These are phyloP conservation scores for Coelastrella sp. DNA, from an alignment of 139 green algal species.

Conservation along the genomic window DNA sequence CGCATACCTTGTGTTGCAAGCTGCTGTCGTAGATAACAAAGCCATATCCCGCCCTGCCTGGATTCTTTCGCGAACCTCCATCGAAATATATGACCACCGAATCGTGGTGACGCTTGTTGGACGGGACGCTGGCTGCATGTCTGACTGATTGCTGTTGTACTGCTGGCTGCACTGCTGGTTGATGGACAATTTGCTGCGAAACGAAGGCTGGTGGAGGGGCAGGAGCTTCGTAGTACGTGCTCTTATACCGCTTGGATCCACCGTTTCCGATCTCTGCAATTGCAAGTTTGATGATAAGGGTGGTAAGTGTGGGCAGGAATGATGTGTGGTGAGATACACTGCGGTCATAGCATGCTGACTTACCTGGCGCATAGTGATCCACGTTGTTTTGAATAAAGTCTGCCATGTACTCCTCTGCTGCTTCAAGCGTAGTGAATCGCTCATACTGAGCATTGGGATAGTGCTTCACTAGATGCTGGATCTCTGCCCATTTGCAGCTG, in stretches of 20 bases:
- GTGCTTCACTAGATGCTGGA: not conserved
- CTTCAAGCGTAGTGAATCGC: not conserved
- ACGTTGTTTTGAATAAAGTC: too few species aligned
- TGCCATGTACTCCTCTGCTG: constrained; percentile 12
- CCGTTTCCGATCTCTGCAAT: not conserved
- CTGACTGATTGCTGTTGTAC: not conserved
- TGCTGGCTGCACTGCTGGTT: not conserved
- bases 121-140: not conserved
- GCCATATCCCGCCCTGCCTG: constrained; percentile 44
- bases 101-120: not conserved
- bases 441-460: not conserved
- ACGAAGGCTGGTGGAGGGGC: not conserved
- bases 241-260: not conserved
- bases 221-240: not conserved
- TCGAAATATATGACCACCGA: constrained; percentile 31
- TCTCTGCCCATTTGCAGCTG: not conserved
- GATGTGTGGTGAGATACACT: too few species aligned
- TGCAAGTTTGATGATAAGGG: not conserved
- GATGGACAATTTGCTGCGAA: not conserved
- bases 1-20: not conserved
- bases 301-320: too few species aligned
- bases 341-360: too few species aligned
- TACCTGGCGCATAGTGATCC: too few species aligned
- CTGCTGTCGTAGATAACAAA: constrained; percentile 35
- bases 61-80: constrained; percentile 48